Base-by-base conservation (phyloP, 2,329 filamentous ascomycete genomes). In the Huntiella savannae region DNA sequence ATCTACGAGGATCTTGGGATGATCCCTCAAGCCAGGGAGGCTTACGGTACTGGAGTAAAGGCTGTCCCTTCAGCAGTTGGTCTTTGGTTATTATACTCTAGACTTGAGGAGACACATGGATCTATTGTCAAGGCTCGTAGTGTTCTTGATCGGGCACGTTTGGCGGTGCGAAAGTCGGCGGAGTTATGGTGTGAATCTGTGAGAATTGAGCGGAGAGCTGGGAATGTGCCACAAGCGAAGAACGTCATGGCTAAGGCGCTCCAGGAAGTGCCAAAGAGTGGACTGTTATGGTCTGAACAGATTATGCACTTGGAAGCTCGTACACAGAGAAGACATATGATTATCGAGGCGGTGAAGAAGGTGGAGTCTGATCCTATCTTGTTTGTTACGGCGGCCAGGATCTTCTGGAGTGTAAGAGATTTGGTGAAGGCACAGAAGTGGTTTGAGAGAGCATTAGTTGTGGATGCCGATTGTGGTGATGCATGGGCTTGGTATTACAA, bases 401-500 rank as follows among this genome's bases (percentile, higher is more conserved):
- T 96, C 53, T 95, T 98, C 65, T 98, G 91, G 91, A 78, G 75
- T 7, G 91, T 98, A 63, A 73, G 91, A 47, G 79, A 80, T 58
- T 70, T 98, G 17, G 91, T 96, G 54, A 94, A 95, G 61, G 88
- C 91, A 2, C 82, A 87, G 62, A 87, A 76, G 53, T 98, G 91
- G 91, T 98, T 98, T 60, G 86, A 95, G 63, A 94, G 93, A 63
- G 91, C 91, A 0, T 77, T 95, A 47, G 70, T 94, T 46, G 67
- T 91, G 10, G 86, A 98, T 57, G 76, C 79, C 33, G 87, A 96
- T 59, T 66, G 77, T 43, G 91, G 91, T 43, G 92, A 98, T 64
- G 82, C 78, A 8, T 98, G 92, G 92, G 88, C 86, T 15, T 98
- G 88, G 88, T 98, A 95, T 62, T 91, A 86, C 62, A 87, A 88